Base-by-base conservation (phyloP, 1,284 basidiomycete species). In the Trametes polyzona region DNA sequence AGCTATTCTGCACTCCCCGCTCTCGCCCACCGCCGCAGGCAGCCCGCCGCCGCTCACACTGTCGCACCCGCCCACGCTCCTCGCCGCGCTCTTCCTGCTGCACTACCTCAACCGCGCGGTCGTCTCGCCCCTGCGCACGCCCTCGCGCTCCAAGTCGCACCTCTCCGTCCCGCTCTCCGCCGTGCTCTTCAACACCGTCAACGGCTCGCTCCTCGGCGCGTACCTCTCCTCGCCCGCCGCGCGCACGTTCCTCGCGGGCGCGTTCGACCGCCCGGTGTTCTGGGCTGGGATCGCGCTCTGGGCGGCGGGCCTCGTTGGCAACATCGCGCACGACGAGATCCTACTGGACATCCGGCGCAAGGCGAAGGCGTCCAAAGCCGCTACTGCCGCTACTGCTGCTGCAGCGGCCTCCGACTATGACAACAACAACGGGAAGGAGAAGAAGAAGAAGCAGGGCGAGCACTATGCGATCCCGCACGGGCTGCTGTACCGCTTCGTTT, bases 101-200 rank as follows among this genome's bases (percentile, higher is more conserved):
- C 95, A 98, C 76, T 97, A 97, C 72, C 63, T 82, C 48, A 94
- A 96, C 72, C 88, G 95, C 36, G 87, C 93, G 4, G 57, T 97
- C 56, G 69, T 96, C 29, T 90, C 87, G 0, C 95, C 95, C 6
- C 77, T 96, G 10, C 84, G 91, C 51, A 89, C 92, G 0, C 92
- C 95, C 0, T 86, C 84, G 21, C 85, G 95, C 32, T 91, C 91
- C 1, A 88, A 86, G 58, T 77, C 89, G 14, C 92, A 96, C 72
- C 69, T 93, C 53, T 70, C 75, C 41, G 87, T 96, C 3, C 76
- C 86, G 0, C 50, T 89, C 12, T 65, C 70, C 4, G 92, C 80
- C 0, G 67, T 85, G 11, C 12, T 71, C 0, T 95, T 94, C 81
- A 95, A 96, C 71, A 42, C 80, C 30, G 57, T 87, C 62, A 96